Base-by-base conservation (phyloP, 1,284 basidiomycete species). In the Puccinia hordei region DNA sequence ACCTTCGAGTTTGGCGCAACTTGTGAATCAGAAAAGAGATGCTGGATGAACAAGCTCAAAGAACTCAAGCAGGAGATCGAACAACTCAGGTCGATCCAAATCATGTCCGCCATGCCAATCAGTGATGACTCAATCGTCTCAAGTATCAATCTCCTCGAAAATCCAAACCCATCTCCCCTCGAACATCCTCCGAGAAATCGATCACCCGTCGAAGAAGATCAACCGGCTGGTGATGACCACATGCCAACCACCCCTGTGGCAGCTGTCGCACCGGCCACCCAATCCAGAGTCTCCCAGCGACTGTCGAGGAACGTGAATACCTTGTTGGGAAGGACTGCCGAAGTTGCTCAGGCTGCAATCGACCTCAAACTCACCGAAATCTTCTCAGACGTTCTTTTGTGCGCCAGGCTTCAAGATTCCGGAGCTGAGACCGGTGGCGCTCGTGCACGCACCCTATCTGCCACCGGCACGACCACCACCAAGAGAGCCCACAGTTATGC, bases 111-210 rank as follows among this genome's bases (percentile, higher is more conserved):
- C 44, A 51, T 80, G 9, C 78, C 78, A 17, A 44, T 73, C 15
- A 73, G 59, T 35, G 78, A 80, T 73, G 78, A 80, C 51, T 80
- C 78, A 9, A 80, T 80, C 22, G 78, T 80, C 55, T 80, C 78
- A 15, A 80, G 78, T 30, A 73, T 80, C 46, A 73, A 80, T 51
- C 59, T 80, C 5, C 41, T 61, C 27, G 78, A 80, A 12, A 38
- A 57, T 44, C 35, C 35, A 9, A 73, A 57, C 55, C 51, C 53
- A 55, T 57, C 35, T 12, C 38, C 57, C 15, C 46, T 59, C 30
- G 73, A 74, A 33, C 12, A 27, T 30, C 27, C 41, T 2, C 22
- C 55, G 2, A 55, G 46, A 53, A 12, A 51, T 33, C 30, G 44
- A 46, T 78, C 76, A 13, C 65, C 76, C 4, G 27, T 61, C 27